Conservation (phyloP, 345 rosid species). For the Lepidium aucheri region DNA sequence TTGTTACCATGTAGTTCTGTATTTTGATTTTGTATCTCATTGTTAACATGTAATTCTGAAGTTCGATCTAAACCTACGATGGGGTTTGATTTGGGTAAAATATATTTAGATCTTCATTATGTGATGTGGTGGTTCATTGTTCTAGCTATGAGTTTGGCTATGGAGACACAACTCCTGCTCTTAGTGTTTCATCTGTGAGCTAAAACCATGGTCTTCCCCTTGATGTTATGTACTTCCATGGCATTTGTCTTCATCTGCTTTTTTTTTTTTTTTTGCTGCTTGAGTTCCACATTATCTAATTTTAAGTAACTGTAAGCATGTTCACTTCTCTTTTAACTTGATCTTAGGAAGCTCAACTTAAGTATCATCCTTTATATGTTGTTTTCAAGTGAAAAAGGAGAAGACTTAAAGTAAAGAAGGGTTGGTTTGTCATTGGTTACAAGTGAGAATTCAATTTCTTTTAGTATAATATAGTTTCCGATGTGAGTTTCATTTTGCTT, state of each 20-base stretch:
- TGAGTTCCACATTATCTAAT: not conserved
- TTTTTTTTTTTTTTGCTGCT: not conserved
- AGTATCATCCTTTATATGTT: too few species aligned
- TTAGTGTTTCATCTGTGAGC: constrained; percentile 38
- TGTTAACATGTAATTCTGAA: too few species aligned
- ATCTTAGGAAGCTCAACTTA: constrained; percentile 25
- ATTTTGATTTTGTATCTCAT: too few species aligned
- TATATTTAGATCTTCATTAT: constrained; percentile 35
- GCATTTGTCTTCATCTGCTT: not conserved
- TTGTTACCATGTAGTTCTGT: too few species aligned
- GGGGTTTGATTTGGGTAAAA: constrained; percentile 30
- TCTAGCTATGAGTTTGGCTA: constrained; percentile 25
- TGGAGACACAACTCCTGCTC: constrained; percentile 20
- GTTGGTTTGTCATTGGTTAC: too few species aligned
- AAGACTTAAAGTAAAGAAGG: too few species aligned
- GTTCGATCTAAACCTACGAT: too few species aligned
- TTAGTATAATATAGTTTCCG: too few species aligned
- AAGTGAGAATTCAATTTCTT: too few species aligned
- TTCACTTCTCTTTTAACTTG: constrained; percentile 3
- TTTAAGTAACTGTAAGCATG: not conserved
- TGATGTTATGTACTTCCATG: not conserved
- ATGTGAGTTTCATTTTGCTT: too few species aligned
- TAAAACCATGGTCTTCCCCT: not conserved
- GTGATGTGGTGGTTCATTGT: constrained; percentile 23
- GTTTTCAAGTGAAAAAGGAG: too few species aligned